phyloP scores from a whole-genome alignment of 495 filamentous ascomycete species.

The Hyaloscypha hepaticicola region DNA sequence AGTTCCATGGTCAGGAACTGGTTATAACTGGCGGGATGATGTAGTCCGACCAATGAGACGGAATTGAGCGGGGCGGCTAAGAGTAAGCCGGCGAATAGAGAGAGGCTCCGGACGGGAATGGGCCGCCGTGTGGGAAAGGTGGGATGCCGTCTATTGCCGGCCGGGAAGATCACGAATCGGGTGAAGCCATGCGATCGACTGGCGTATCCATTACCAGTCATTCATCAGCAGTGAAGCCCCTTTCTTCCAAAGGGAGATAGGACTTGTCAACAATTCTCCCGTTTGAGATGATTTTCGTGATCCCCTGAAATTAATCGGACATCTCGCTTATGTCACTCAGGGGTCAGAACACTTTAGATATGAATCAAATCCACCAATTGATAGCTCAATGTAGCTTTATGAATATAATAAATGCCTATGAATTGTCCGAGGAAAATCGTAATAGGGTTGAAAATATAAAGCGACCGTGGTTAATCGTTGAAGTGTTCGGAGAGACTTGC shows the following conservation, averaged over 20 bases:
- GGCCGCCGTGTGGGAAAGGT: not conserved
- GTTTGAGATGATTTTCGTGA: too few relatives aligned
- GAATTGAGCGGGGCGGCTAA: not conserved
- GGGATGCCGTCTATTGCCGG: not conserved
- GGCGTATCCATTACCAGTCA: too few relatives aligned
- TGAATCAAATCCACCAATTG: too few relatives aligned
- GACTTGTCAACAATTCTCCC: too few relatives aligned
- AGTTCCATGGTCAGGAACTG: not conserved
- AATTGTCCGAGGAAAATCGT: too few relatives aligned
- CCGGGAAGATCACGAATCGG: not conserved
- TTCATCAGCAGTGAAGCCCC: too few relatives aligned
- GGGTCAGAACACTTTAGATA: not conserved
- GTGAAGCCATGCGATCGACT: not conserved
- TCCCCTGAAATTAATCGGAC: too few relatives aligned
- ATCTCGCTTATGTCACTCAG: not conserved
- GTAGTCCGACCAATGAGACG: not conserved
- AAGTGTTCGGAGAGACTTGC: too few relatives aligned
- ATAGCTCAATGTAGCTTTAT: too few relatives aligned
- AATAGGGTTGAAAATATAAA: too few relatives aligned
- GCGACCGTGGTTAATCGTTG: too few relatives aligned
- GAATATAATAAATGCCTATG: too few relatives aligned
- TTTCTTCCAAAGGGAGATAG: not conserved
- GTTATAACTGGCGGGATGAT: not conserved
- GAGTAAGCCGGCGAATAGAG: not conserved
- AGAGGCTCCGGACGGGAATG: not conserved